A percentile compares a stretch with the other conserved stretches of the same genome.
phyloP scores from a whole-genome alignment of 179 eudicot species.

The Beta macrorhiza region DNA sequence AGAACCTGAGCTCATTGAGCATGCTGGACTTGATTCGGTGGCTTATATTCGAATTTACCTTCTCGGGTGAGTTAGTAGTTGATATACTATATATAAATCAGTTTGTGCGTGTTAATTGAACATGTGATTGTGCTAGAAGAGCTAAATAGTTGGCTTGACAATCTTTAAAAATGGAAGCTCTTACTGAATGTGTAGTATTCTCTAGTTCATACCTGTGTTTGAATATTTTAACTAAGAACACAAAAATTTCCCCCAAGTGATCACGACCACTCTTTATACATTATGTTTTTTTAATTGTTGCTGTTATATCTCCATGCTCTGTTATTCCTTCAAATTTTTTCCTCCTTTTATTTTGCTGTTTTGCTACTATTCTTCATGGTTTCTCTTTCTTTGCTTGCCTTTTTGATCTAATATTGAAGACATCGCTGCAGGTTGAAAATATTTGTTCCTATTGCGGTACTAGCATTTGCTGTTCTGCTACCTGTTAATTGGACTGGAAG shows the following conservation, averaged over 20 bases:
- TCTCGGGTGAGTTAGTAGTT: conserved; percentile 65
- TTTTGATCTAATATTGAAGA: conserved; percentile 12
- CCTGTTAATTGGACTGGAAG: conserved; percentile 86
- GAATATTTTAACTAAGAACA: background rate
- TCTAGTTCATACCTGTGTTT: too few relatives aligned
- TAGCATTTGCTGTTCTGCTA: conserved; percentile 70
- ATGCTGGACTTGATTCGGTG: conserved; percentile 96
- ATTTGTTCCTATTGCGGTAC: conserved; percentile 73
- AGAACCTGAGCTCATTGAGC: conserved; percentile 87
- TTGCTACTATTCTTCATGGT: background rate
- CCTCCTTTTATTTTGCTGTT: too few relatives aligned
- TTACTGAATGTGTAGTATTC: background rate
- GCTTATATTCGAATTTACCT: conserved; percentile 84
- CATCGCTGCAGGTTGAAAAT: conserved; percentile 77
- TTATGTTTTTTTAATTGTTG: background rate
- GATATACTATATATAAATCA: background rate
- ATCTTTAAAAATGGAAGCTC: background rate
- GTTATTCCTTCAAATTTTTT: background rate
- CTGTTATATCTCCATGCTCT: background rate
- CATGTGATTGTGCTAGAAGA: background rate
- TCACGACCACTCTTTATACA: too few relatives aligned
- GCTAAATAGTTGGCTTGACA: background rate
- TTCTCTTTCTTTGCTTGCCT: background rate
- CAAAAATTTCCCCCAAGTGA: background rate
- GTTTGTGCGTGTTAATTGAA: background rate